Conservation (phyloP, 768 basidiomycete genomes). For the Mycena sanguinolenta region DNA sequence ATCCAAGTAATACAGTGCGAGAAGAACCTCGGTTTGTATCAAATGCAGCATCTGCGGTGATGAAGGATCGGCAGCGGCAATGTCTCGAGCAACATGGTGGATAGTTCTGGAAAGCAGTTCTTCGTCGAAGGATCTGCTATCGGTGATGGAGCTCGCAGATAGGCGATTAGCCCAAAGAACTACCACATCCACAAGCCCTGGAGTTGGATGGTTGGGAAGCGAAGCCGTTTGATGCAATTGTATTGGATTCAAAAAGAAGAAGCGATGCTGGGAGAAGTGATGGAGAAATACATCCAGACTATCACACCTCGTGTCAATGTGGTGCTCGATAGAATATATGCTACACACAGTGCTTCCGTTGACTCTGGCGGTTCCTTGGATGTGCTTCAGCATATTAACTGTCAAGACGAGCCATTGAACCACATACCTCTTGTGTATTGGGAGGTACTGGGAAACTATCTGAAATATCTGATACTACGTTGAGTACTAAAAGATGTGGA, state of each 20-base stretch:
- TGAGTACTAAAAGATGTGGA: not conserved
- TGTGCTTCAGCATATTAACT: not conserved
- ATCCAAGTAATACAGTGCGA: slow-evolving; percentile 32
- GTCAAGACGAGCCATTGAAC: too few relatives aligned
- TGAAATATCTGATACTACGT: not conserved
- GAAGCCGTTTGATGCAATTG: not conserved
- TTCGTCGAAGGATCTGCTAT: slow-evolving; percentile 10
- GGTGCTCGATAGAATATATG: not conserved
- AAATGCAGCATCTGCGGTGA: not conserved
- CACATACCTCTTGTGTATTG: not conserved
- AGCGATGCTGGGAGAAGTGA: slow-evolving; percentile 1
- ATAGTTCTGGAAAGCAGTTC: slow-evolving; percentile 2
- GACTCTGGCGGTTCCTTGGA: not conserved
- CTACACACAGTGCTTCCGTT: not conserved
- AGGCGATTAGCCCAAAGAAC: slow-evolving; percentile 28
- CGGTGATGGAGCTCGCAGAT: not conserved
- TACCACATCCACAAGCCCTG: slow-evolving; percentile 7
- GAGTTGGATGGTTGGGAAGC: not conserved
- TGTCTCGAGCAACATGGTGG: slow-evolving; percentile 1
- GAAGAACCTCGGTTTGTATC: slow-evolving; percentile 26
- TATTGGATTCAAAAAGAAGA: slow-evolving; percentile 14
- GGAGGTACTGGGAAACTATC: not conserved
- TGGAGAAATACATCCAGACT: slow-evolving; percentile 13
- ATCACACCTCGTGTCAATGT: not conserved
- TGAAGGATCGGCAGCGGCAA: not conserved